phyloP scores from a whole-genome alignment of 2,329 filamentous ascomycete species.

The Microascus cirrosus region DNA sequence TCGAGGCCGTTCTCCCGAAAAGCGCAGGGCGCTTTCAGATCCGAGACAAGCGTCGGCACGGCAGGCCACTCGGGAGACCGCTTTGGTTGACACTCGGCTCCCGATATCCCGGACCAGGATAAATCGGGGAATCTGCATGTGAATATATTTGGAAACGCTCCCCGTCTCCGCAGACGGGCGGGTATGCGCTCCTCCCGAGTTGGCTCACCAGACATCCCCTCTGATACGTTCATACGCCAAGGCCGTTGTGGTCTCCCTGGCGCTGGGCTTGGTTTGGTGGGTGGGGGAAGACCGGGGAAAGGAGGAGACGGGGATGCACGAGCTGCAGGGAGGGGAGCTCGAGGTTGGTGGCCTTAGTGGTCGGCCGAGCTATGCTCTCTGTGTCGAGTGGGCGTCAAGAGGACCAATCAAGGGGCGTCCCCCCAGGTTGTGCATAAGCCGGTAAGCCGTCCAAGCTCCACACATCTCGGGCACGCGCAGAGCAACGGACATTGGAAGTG shows the following conservation, averaged over 20 bases:
- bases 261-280: neutral
- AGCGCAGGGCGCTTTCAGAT: neutral
- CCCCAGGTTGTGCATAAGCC: neutral
- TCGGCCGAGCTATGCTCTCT: constrained; percentile 1
- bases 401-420: constrained; percentile 12
- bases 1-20: no score
- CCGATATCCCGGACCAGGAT: neutral
- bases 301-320: neutral
- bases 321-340: neutral
- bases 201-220: no score
- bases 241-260: neutral
- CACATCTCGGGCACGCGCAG: neutral
- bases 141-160: neutral
- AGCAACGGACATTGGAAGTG: neutral
- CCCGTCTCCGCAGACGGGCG: neutral
- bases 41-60: neutral
- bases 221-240: neutral
- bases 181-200: no score
- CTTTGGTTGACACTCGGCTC: neutral
- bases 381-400: constrained; percentile 22
- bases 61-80: neutral
- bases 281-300: neutral
- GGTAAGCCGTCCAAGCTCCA: neutral
- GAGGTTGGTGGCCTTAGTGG: neutral
- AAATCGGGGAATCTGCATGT: neutral